A percentile compares a stretch with the other conserved stretches of the same genome.
Conservation (phyloP, 1,139 yeast species). For the Dujonia santamariae region DNA sequence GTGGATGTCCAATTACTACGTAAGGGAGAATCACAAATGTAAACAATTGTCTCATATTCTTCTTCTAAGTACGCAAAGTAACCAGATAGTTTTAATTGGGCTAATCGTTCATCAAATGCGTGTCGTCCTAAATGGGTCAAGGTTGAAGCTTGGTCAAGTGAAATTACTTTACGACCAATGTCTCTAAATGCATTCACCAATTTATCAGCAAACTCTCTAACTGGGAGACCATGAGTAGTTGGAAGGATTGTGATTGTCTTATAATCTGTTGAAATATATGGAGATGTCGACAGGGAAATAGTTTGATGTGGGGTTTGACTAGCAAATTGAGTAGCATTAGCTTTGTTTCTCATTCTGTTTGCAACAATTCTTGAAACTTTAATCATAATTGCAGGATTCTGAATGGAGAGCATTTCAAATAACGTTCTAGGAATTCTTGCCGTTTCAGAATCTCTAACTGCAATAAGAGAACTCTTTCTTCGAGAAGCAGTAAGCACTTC, state of each 20-base stretch:
- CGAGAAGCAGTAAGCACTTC: constrained; percentile 86
- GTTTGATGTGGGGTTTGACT: constrained; percentile 12
- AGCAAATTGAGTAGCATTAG: constrained; percentile 8
- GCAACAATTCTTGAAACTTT: constrained; percentile 90
- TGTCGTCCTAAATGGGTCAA: constrained; percentile 81
- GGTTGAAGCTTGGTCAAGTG: constrained; percentile 79
- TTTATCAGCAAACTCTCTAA: constrained; percentile 75
- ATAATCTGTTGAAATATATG: constrained; percentile 47
- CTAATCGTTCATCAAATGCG: constrained; percentile 82
- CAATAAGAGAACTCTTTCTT: constrained; percentile 72
- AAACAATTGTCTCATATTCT: constrained; percentile 78
- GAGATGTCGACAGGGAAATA: constrained; percentile 25
- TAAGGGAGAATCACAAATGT: constrained; percentile 82
- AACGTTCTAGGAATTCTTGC: constrained; percentile 89
- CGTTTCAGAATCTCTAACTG: constrained; percentile 89
- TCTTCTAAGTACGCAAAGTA: constrained; percentile 91
- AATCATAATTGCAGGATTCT: constrained; percentile 87
- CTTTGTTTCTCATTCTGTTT: constrained; percentile 43
- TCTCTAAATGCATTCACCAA: constrained; percentile 66
- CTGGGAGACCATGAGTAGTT: constrained; percentile 75
- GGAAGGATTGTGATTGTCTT: constrained; percentile 87
- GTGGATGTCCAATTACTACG: constrained; percentile 89
- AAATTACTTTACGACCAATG: constrained; percentile 71
- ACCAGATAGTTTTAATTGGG: constrained; percentile 81
- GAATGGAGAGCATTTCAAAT: constrained; percentile 79